A percentile compares a stretch with the other conserved stretches of the same genome.
Conservation (phyloP, 306 rosid genomes). For the Malus sylvestris region DNA sequence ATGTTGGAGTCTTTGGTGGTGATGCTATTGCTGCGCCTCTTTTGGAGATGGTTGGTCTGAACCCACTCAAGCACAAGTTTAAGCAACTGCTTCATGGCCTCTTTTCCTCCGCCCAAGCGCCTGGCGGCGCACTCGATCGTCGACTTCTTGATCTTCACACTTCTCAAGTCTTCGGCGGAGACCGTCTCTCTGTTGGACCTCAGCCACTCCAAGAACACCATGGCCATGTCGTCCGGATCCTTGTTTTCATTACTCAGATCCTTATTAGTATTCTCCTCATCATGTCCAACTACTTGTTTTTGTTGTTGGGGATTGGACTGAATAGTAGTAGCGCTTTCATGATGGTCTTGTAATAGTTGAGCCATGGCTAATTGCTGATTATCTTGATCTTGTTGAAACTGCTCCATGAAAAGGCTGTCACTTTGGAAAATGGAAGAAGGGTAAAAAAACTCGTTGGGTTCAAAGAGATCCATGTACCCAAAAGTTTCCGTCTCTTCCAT, state of each 20-base stretch:
- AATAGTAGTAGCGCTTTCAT: neutral
- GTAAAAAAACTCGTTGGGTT: constrained; percentile 52
- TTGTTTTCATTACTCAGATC: constrained; percentile 3
- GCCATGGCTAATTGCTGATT: neutral
- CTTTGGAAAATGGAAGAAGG: constrained; percentile 48
- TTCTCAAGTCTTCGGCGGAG: constrained; percentile 83
- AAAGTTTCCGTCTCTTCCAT: constrained; percentile 62
- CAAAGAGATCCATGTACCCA: constrained; percentile 76
- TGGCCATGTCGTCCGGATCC: constrained; percentile 56
- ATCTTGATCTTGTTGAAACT: constrained; percentile 21
- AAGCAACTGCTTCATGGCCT: constrained; percentile 83
- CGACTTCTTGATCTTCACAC: constrained; percentile 66
- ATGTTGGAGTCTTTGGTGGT: neutral
- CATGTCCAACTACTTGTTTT: neutral
- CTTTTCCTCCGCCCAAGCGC: constrained; percentile 87
- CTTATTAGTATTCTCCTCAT: neutral
- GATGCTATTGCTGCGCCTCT: constrained; percentile 32
- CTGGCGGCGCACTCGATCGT: constrained; percentile 77
- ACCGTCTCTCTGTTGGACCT: constrained; percentile 66
- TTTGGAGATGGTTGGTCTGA: constrained; percentile 77
- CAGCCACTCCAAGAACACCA: constrained; percentile 90
- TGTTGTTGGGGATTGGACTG: neutral
- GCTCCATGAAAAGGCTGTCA: constrained; percentile 40
- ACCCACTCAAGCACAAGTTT: constrained; percentile 96
- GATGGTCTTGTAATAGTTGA: neutral